Conservation (phyloP, 495 filamentous ascomycete species). For the Podospora sp. region DNA sequence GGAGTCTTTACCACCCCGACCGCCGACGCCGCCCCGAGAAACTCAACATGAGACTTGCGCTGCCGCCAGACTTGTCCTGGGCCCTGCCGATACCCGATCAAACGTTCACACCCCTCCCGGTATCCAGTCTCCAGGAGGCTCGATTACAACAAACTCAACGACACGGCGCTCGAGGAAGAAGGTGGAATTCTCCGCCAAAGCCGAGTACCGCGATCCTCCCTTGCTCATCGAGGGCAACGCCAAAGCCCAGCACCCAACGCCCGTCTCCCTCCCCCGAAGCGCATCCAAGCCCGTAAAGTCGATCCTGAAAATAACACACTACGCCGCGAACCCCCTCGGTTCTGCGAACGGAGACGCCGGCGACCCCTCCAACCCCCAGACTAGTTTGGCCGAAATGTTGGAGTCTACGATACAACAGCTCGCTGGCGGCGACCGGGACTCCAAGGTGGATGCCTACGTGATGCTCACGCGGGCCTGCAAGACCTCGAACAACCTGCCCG, state of each 20-base stretch:
- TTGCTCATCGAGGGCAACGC: slow-evolving; percentile 49
- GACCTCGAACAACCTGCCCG: slow-evolving; percentile 74
- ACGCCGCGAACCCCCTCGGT: slow-evolving; percentile 48
- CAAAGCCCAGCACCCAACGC: slow-evolving; percentile 40
- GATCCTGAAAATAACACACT: slow-evolving; percentile 74
- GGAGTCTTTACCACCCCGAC: slow-evolving; percentile 51
- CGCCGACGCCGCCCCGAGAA: slow-evolving; percentile 59
- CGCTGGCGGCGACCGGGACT: slow-evolving; percentile 65
- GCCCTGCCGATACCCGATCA: slow-evolving; percentile 37
- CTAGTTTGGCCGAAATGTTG: slow-evolving; percentile 70
- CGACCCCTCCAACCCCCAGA: slow-evolving; percentile 43
- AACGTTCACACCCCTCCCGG: slow-evolving; percentile 54
- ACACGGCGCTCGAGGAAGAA: slow-evolving; percentile 60
- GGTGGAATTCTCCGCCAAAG: slow-evolving; percentile 74
- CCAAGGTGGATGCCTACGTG: slow-evolving; percentile 83
- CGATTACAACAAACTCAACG: slow-evolving; percentile 65
- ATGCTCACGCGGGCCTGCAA: slow-evolving; percentile 74
- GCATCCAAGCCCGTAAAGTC: slow-evolving; percentile 74
- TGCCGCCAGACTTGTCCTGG: slow-evolving; percentile 29
- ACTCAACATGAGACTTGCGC: slow-evolving; percentile 39
- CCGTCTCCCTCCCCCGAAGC: slow-evolving; percentile 58
- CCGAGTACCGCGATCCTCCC: slow-evolving; percentile 68
- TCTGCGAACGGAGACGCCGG: slow-evolving; percentile 36
- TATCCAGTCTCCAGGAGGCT: slow-evolving; percentile 47
- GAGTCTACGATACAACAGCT: slow-evolving; percentile 80